Evolutionary conservation across 139 green algal genomes (phyloP), one percentile per base, ranked within the genome.

Genomic region (Haematococcus lacustris): DNA sequence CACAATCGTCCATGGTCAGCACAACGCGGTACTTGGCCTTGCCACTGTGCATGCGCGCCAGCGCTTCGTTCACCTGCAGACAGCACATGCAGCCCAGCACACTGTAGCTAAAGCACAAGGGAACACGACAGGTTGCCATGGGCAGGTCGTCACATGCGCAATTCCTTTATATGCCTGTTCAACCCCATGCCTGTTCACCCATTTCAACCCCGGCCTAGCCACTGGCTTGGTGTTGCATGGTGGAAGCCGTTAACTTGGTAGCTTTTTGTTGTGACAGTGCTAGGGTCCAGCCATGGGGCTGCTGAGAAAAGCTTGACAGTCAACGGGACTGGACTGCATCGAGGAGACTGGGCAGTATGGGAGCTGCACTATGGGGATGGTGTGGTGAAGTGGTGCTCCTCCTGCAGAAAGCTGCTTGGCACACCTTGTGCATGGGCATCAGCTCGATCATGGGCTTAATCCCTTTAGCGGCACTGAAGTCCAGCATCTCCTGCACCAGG

Each of bases 1-100:
- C 53, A 6, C 33, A 25, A 63, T 63, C 53, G 5, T 84, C 79
- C 0, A 53, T 78, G 7, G 65, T 65, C 43, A 84, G 75, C 39
- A 84, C 79, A 35, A 84, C 63, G 23, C 79, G 62, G 76, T 87
- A 87, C 37, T 76, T 76, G 32, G 74, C 77, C 65, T 80, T 78
- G 71, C 82, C 82, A 39, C 38, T 38, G 51, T 63, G 62, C 40
- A 88, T 51, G 1, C 66, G 66, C 63, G 78, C 66, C 50, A 87
- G 41, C 13, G 78, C 83, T 68, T 85, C 73, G 51, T 88, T 88
- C 25, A 84, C 38, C 78, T 83, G 77, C 28, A 30, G 25, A 63
- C 1, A 57, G 37, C 26, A 62, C 32, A 37, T 33, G 68, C 35
- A 53, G 23, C 53, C 51, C 38, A 40, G 37, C 35, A 32, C 41